Percentiles rank a stretch among this genome's conserved stretches.
Conservation (phyloP, 2,329 filamentous ascomycete genomes). For the Pyrenochaeta sp. region DNA sequence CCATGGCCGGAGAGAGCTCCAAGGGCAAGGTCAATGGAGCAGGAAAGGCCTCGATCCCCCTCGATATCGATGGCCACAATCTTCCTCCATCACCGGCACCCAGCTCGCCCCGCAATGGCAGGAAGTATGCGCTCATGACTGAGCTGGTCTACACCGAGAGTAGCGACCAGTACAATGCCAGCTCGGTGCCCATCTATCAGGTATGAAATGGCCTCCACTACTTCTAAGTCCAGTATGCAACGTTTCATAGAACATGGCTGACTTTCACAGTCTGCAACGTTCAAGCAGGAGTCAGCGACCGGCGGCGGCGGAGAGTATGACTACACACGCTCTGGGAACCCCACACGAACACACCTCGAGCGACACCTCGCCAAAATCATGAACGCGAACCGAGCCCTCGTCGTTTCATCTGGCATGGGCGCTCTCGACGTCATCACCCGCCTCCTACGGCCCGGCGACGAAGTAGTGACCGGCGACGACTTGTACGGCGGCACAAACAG, state of each 20-base stretch:
- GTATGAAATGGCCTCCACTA: slow-evolving; percentile 45
- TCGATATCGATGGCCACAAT: slow-evolving; percentile 51
- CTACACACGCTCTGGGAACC: slow-evolving; percentile 97
- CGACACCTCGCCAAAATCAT: slow-evolving; percentile 98
- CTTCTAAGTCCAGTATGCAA: neutral
- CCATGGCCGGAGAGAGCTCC: slow-evolving; percentile 45
- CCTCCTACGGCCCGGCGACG: slow-evolving; percentile 87
- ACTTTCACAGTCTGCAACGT: slow-evolving; percentile 81
- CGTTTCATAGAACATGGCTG: slow-evolving; percentile 9
- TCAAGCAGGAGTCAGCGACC: slow-evolving; percentile 86
- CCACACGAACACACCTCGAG: slow-evolving; percentile 94
- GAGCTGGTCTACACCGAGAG: slow-evolving; percentile 96
- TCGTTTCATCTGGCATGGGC: slow-evolving; percentile 96
- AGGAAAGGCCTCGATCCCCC: slow-evolving; percentile 51
- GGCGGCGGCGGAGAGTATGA: slow-evolving; percentile 91
- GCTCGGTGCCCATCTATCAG: slow-evolving; percentile 97
- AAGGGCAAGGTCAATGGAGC: slow-evolving; percentile 47
- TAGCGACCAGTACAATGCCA: slow-evolving; percentile 96
- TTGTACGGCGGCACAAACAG: slow-evolving; percentile 96
- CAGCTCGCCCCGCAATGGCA: slow-evolving; percentile 85
- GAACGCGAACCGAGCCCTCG: slow-evolving; percentile 89
- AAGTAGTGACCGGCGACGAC: slow-evolving; percentile 97
- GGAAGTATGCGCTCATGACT: slow-evolving; percentile 91
- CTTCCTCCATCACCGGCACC: slow-evolving; percentile 77
- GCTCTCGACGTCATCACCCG: slow-evolving; percentile 96